Evolutionary conservation across 345 rosid genomes (phyloP).

Genomic region (Limnanthes douglasii): DNA sequence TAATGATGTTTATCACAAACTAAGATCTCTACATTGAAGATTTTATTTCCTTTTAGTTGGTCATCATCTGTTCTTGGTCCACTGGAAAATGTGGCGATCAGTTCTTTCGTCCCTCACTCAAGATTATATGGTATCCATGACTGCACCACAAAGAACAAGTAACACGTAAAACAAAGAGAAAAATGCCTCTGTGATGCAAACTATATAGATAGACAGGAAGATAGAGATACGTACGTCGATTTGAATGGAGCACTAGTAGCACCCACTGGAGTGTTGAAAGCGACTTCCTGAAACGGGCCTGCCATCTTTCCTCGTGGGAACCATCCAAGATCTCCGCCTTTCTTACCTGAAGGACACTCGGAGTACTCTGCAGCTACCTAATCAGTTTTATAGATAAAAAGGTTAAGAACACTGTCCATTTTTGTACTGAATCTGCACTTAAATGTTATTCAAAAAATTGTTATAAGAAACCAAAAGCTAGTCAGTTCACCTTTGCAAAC

Average conservation of each 20-base stretch:
- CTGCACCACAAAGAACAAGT: conserved; percentile 19
- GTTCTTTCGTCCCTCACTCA: conserved; percentile 82
- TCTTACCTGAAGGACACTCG: conserved; percentile 93
- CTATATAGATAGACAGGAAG: not conserved
- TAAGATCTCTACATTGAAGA: too few relatives aligned
- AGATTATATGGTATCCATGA: conserved; percentile 83
- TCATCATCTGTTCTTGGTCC: too few relatives aligned
- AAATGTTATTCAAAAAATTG: not conserved
- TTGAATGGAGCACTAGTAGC: conserved; percentile 93
- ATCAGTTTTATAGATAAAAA: not conserved
- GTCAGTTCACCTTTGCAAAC: conserved; percentile 62
- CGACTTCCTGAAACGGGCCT: conserved; percentile 92
- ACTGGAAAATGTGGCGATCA: too few relatives aligned
- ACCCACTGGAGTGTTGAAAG: conserved; percentile 70
- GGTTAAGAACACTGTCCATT: not conserved
- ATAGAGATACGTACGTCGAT: conserved; percentile 47
- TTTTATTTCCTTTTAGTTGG: too few relatives aligned
- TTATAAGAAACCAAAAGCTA: not conserved
- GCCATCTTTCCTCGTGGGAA: conserved; percentile 98
- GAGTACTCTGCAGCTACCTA: conserved; percentile 93
- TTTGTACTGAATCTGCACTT: not conserved
- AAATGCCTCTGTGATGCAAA: not conserved
- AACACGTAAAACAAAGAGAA: not conserved
- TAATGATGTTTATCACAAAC: too few relatives aligned
- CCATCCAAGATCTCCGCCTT: conserved; percentile 99